Conservation (phyloP, 306 rosid species). For the Acacia crassicarpa region DNA sequence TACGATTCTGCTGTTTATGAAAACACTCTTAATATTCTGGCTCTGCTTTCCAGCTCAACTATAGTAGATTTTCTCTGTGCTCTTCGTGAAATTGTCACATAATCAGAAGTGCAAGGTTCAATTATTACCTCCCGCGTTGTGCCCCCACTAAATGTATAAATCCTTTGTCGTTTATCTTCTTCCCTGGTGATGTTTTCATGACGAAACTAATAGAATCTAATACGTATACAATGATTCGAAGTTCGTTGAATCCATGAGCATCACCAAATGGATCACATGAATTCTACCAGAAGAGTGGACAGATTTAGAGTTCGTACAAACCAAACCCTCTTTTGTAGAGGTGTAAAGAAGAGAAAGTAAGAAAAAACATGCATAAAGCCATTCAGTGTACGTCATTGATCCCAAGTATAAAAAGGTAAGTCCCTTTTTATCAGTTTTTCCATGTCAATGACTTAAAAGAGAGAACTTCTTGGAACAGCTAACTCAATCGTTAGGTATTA, state of each 20-base stretch:
- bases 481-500: background rate
- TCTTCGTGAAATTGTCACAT: slow-evolving; percentile 4
- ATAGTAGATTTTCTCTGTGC: background rate
- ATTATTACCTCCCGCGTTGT: background rate
- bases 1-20: slow-evolving; percentile 3
- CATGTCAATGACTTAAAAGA: background rate
- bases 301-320: slow-evolving; percentile 8
- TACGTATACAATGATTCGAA: background rate
- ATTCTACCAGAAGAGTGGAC: background rate
- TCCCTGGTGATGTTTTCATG: background rate
- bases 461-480: background rate
- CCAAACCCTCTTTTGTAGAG: background rate
- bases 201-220: background rate
- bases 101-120: background rate
- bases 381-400: background rate
- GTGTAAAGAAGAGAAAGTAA: background rate
- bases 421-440: background rate
- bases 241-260: background rate
- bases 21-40: background rate
- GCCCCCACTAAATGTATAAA: no score
- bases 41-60: slow-evolving; percentile 25
- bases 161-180: background rate
- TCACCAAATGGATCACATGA: background rate
- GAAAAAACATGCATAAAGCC: background rate
- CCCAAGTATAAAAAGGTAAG: background rate